These are phyloP conservation scores for Cryphonectria parasitica DNA, from an alignment of 2,329 filamentous ascomycete genomes.

Conservation along the genomic window DNA sequence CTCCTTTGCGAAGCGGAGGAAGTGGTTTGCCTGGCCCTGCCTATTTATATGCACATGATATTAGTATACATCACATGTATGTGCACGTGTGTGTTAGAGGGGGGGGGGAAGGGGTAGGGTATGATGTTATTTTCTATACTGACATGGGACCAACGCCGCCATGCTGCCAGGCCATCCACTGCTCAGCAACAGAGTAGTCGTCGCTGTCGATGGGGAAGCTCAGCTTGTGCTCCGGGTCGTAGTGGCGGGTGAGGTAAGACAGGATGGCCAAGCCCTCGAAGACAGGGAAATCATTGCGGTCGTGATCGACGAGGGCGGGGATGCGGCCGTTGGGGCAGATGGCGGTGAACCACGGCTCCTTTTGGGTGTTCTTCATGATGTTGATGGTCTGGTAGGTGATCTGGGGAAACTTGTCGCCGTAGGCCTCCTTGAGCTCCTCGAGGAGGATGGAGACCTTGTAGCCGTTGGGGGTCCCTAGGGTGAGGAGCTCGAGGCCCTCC, in stretches of 20 bases:
- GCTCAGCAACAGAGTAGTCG: slow-evolving; percentile 50
- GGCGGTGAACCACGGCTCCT: slow-evolving; percentile 68
- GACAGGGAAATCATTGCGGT: slow-evolving; percentile 63
- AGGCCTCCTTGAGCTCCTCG: slow-evolving; percentile 69
- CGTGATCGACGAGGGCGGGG: slow-evolving; percentile 68
- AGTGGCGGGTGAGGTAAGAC: slow-evolving; percentile 72
- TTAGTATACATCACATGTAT: neutral
- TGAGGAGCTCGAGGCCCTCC: slow-evolving; percentile 68
- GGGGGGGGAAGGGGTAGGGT: slow-evolving; percentile 26
- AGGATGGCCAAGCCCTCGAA: slow-evolving; percentile 79
- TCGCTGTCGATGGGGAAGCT: slow-evolving; percentile 54
- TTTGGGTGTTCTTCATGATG: slow-evolving; percentile 66
- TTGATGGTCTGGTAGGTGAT: slow-evolving; percentile 59
- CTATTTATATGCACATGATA: slow-evolving; percentile 40
- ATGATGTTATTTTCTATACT: slow-evolving; percentile 42
- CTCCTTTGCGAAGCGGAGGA: slow-evolving; percentile 68
- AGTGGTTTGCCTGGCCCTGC: slow-evolving; percentile 79
- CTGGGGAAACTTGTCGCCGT: slow-evolving; percentile 47
- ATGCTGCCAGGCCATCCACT: slow-evolving; percentile 74
- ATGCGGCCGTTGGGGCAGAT: slow-evolving; percentile 68
- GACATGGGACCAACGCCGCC: slow-evolving; percentile 70
- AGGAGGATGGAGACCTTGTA: slow-evolving; percentile 64
- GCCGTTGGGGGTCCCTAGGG: slow-evolving; percentile 58
- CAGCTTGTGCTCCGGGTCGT: slow-evolving; percentile 70
- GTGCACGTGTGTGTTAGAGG: too few species aligned